These are phyloP conservation scores for Populus alba DNA, from an alignment of 345 rosid species.

Conservation along the genomic window DNA sequence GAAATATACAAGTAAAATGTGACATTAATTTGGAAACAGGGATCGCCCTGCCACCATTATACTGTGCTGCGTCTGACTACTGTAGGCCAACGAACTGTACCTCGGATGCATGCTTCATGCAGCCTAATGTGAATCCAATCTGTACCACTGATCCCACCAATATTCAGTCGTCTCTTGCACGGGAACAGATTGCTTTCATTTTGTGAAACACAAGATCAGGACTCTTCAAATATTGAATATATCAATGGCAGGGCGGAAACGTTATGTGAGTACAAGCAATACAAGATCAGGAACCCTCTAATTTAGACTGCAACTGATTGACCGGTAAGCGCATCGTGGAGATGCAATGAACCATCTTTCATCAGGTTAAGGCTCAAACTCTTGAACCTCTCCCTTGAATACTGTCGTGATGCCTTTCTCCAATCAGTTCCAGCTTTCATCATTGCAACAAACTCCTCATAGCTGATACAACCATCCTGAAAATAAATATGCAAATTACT, in stretches of 20 bases:
- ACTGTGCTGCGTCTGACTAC: conserved; percentile 7
- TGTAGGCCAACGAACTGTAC: not conserved
- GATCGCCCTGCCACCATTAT: conserved; percentile 4
- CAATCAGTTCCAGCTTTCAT: conserved; percentile 99
- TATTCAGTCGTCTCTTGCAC: not conserved
- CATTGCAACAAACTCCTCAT: conserved; percentile 92
- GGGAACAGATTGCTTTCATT: conserved; percentile 4
- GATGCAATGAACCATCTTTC: conserved; percentile 95
- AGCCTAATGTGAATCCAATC: conserved; percentile 9
- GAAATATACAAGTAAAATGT: conserved; percentile 16
- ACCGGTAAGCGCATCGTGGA: conserved; percentile 81
- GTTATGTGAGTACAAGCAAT: conserved; percentile 13
- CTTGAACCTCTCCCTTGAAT: conserved; percentile 96
- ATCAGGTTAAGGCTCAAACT: conserved; percentile 86
- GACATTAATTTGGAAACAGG: not conserved
- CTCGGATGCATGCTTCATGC: conserved; percentile 17
- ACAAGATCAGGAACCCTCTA: conserved; percentile 3
- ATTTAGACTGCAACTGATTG: conserved; percentile 64
- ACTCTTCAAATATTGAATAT: conserved; percentile 6
- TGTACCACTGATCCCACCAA: not conserved
- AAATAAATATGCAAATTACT: not conserved
- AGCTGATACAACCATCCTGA: conserved; percentile 86
- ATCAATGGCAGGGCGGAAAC: conserved; percentile 6
- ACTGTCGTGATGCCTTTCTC: conserved; percentile 98
- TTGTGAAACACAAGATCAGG: conserved; percentile 5